Base-by-base conservation (phyloP, 768 basidiomycete species). In the Lactarius indigo region DNA sequence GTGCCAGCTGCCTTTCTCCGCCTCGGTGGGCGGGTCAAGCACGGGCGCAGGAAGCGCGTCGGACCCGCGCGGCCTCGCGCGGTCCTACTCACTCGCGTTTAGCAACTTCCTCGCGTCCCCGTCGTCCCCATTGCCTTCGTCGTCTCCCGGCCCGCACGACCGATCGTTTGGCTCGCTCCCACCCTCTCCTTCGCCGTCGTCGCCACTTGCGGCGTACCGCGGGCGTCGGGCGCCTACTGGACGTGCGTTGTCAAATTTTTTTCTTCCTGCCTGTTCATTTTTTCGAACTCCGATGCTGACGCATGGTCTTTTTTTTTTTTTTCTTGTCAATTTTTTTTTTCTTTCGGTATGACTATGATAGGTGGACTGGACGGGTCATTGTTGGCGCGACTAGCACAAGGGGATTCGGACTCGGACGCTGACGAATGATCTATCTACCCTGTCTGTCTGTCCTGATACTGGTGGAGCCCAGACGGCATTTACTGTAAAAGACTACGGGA, bases 1-100 rank as follows among this genome's bases (percentile, higher is more conserved):
- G 57, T 65, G 70, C 56, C 70, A 71, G 44, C 68, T 63, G 20
- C 64, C 70, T 23, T 71, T 71, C 65, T 69, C 70, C 15, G 57
- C 59, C 1, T 44, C 59, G 26, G 57, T 28, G 3, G 54, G 55
- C 33, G 59, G 50, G 23, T 13, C 50, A 0, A 28, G 50, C 4
- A 52, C 57, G 5, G 30, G 57, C 10, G 39, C 31, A 9, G 62
- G 62, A 5, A 17, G 35, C 37, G 50, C 62, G 28, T 71, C 70
- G 4, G 70, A 71, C 60, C 70, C 70, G 28, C 68, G 65, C 50
- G 64, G 66, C 18, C 65, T 71, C 42, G 68, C 68, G 23, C 68
- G 64, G 35, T 71, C 70, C 12, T 69, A 69, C 63, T 54, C 56
- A 7, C 59, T 71, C 28, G 31, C 70, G 23, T 69, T 71, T 37